Evolutionary conservation across 441 rosid genomes (phyloP).

Genomic region (Aquilaria agallochum): DNA sequence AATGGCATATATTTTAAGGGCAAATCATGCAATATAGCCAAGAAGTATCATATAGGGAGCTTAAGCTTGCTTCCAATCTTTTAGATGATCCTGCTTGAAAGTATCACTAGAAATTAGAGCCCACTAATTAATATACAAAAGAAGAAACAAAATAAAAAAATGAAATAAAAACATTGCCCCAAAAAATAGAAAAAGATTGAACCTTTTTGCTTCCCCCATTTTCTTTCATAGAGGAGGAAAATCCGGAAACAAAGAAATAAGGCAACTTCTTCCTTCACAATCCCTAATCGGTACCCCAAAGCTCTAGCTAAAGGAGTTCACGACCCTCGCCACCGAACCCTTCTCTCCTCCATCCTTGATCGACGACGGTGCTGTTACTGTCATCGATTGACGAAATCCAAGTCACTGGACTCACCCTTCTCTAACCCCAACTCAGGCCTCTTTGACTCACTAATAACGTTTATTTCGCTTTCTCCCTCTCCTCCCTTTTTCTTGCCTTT

Average conservation of each 20-base stretch:
- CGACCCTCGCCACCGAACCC: constrained; percentile 36
- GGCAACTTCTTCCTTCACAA: constrained; percentile 11
- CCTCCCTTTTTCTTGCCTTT: constrained; percentile 26
- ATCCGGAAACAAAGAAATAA: too few species aligned
- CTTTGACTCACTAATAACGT: constrained; percentile 8
- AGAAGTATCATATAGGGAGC: too few species aligned
- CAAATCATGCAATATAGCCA: too few species aligned
- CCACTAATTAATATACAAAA: too few species aligned
- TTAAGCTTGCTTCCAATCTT: too few species aligned
- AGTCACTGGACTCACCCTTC: constrained; percentile 13
- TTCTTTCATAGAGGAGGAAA: too few species aligned
- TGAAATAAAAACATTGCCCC: too few species aligned
- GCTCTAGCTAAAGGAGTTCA: constrained; percentile 55
- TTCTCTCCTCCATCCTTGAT: constrained; percentile 23
- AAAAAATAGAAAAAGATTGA: constrained; percentile 13
- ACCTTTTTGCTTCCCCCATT: constrained; percentile 8
- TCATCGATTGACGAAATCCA: constrained; percentile 5
- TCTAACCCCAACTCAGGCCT: constrained; percentile 16
- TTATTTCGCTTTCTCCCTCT: constrained; percentile 14
- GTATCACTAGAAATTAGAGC: too few species aligned
- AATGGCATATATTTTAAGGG: too few species aligned
- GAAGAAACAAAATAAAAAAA: too few species aligned
- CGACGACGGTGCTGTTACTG: constrained; percentile 1
- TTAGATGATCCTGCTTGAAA: too few species aligned
- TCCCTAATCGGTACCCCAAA: constrained; percentile 57